Evolutionary conservation across 1,284 basidiomycete genomes (phyloP).

Genomic region (Heterobasidion irregulare): DNA sequence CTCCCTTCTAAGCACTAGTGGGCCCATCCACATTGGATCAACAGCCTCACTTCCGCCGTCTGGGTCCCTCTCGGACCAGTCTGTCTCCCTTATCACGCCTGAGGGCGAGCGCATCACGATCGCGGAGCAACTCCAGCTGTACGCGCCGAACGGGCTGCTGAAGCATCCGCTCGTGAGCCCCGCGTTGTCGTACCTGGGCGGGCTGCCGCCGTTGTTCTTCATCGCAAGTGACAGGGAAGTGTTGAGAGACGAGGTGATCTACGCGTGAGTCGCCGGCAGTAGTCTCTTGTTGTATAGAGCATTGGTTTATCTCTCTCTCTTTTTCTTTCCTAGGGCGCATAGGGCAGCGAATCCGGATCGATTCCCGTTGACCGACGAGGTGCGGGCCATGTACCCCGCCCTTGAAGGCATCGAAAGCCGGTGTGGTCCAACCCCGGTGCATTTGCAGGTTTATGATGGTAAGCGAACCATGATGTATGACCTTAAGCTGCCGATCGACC

Average conservation of each 20-base stretch:
- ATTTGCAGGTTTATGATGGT: constrained; percentile 86
- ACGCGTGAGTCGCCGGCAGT: constrained; percentile 47
- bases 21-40: constrained; percentile 29
- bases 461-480: constrained; percentile 8
- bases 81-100: constrained; percentile 30
- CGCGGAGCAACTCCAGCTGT: constrained; percentile 79
- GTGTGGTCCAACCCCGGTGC: constrained; percentile 75
- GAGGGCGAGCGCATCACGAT: constrained; percentile 48
- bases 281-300: background rate
- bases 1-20: constrained; percentile 10
- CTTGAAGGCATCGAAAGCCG: constrained; percentile 58
- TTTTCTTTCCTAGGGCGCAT: constrained; percentile 62
- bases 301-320: background rate
- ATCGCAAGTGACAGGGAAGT: constrained; percentile 91
- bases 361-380: constrained; percentile 60
- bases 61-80: constrained; percentile 26
- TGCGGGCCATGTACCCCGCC: constrained; percentile 55
- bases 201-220: constrained; percentile 82
- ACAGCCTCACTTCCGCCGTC: constrained; percentile 34
- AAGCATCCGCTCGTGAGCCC: constrained; percentile 85
- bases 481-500: no score
- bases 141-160: constrained; percentile 80
- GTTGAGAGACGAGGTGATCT: constrained; percentile 87
- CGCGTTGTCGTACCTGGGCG: constrained; percentile 79
- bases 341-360: constrained; percentile 81